Conservation (phyloP, 176 grass and related monocot genomes). For the Hyparrhenia diplandra region DNA sequence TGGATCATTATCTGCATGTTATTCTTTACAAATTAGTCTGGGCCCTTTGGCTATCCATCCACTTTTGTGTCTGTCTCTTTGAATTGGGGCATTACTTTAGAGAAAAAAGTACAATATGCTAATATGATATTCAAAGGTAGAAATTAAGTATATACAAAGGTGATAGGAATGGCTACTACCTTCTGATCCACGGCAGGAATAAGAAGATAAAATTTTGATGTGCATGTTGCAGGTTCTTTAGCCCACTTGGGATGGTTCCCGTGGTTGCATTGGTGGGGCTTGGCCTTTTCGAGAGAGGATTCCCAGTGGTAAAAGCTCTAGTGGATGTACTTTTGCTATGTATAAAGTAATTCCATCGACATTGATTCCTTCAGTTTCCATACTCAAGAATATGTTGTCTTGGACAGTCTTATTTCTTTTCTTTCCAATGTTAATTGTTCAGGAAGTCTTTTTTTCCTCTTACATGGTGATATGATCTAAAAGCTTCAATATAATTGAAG, state of each 20-base stretch:
- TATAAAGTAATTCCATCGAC: neutral
- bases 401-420: neutral
- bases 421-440: neutral
- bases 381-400: neutral
- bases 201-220: conserved; percentile 27
- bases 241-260: conserved; percentile 93
- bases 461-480: neutral
- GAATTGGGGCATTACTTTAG: conserved; percentile 41
- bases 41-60: neutral
- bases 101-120: conserved; percentile 26
- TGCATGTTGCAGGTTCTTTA: conserved; percentile 88
- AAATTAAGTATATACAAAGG: conserved; percentile 10
- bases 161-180: conserved; percentile 18
- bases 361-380: conserved; percentile 2
- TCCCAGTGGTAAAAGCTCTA: conserved; percentile 76
- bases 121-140: conserved; percentile 12
- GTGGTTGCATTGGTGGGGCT: conserved; percentile 88
- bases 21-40: conserved; percentile 22
- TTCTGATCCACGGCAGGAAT: conserved; percentile 39
- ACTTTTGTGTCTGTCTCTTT: conserved; percentile 36
- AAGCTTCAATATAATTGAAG: neutral
- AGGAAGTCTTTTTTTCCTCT: neutral
- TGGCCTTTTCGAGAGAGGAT: conserved; percentile 98
- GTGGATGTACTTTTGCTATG: conserved; percentile 36
- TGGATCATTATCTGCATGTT: conserved; percentile 10